phyloP scores from a whole-genome alignment of 2,329 filamentous ascomycete genomes.

The Hypomyces perniciosus region DNA sequence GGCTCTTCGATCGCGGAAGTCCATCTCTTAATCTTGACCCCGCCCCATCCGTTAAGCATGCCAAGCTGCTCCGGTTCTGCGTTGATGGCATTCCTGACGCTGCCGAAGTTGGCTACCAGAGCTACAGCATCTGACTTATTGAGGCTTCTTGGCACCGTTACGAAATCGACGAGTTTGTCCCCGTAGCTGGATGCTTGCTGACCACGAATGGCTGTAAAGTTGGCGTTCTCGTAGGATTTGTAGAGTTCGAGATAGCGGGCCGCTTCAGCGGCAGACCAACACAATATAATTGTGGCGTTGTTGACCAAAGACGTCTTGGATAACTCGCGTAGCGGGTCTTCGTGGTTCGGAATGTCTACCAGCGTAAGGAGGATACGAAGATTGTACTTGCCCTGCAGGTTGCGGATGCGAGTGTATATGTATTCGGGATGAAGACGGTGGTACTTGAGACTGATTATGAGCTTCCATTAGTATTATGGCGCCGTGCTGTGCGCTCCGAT shows the following conservation, averaged over 20 bases:
- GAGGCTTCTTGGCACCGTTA: constrained; percentile 81
- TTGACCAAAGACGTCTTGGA: constrained; percentile 91
- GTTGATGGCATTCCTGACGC: constrained; percentile 78
- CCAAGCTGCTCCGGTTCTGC: constrained; percentile 80
- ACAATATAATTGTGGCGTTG: constrained; percentile 84
- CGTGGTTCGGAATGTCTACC: constrained; percentile 93
- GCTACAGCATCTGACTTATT: constrained; percentile 94
- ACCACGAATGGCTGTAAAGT: constrained; percentile 73
- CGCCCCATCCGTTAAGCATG: constrained; percentile 86
- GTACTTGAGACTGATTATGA: constrained; percentile 71
- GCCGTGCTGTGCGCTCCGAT: not conserved
- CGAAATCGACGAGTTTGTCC: constrained; percentile 84
- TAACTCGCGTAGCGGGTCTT: constrained; percentile 81
- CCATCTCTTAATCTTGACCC: constrained; percentile 90
- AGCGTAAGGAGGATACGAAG: constrained; percentile 82
- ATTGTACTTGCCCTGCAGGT: constrained; percentile 77
- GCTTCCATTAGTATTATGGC: not conserved
- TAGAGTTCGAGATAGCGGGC: constrained; percentile 91
- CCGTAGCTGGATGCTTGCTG: constrained; percentile 78
- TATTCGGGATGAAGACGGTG: constrained; percentile 97
- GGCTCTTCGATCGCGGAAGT: constrained; percentile 74
- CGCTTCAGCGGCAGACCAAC: constrained; percentile 91
- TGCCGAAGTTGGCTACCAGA: constrained; percentile 87
- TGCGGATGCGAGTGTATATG: constrained; percentile 87
- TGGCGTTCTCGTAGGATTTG: constrained; percentile 87